Evolutionary conservation across 176 grass and related monocot species (phyloP), one percentile per base, ranked within the genome.

Genomic region (Carex pumila): DNA sequence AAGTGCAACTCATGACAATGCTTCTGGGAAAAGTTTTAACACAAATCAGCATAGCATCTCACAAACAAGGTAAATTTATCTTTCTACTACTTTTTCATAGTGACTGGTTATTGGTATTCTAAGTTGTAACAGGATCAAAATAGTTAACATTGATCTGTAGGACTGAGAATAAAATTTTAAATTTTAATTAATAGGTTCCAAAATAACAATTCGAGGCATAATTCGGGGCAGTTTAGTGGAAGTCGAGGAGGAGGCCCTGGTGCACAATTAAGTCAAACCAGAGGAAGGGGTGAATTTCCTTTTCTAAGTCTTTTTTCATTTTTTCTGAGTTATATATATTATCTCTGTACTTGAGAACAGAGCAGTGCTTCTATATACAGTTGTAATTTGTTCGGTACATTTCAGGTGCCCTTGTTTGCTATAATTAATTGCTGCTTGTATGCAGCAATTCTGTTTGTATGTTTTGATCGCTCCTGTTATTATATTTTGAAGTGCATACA

Each of bases 221-320:
- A 69, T 68, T 29, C 36, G 79, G 52, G 37, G 8, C 79, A 50
- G 77, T 92, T 89, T 68, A 85, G n/a, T 83, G 81, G 81, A 30
- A 52, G 71, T 15, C 7, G 50, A 83, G 91, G 79, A 88, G 88
- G 81, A 84, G 49, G 83, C 80, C 70, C 41, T 89, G 54, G 56
- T 47, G 81, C 80, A 61, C 86, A 83, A 69, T 94, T 79, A 79
- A 63, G 85, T 81, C 66, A 57, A 79, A 19, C 65, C 69, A 81
- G 89, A 49, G 85, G 88, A 68, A 86, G 84, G 79, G 90, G 92
- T 25, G 80, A 83, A 53, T 54, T 29, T 60, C 55, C 62, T 83
- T 69, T 83, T 68, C 62, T 57, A 62, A 62, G 60, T 62, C 2
- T 62, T 62, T 62, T 25, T 5, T 21, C 29, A 55, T 78, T 15